A percentile compares a stretch with the other conserved stretches of the same genome.
Conservation (phyloP, 1,284 basidiomycete genomes). For the Heliocybe sulcata region DNA sequence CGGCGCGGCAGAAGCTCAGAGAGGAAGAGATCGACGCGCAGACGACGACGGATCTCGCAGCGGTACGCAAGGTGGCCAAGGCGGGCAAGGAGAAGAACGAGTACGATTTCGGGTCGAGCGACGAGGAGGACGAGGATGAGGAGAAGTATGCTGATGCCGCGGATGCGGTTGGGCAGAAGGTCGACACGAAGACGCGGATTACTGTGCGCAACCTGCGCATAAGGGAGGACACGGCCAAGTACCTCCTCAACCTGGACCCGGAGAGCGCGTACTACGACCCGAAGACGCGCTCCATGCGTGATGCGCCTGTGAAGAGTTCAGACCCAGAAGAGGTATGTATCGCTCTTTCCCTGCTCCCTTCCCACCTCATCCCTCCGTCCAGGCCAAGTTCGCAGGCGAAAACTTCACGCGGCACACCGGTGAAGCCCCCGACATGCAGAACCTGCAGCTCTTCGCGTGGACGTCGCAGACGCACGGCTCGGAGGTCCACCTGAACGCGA, state of each 20-base stretch:
- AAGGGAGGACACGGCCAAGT: conserved; percentile 98
- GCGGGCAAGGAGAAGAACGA: conserved; percentile 65
- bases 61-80: conserved; percentile 43
- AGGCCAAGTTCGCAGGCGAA: conserved; percentile 93
- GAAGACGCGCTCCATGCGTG: conserved; percentile 99
- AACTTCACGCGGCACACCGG: conserved; percentile 91
- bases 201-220: conserved; percentile 98
- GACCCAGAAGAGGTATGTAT: conserved; percentile 76
- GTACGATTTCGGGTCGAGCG: conserved; percentile 93
- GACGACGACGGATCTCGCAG: conserved; percentile 79
- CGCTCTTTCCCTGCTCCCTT: conserved; percentile 4
- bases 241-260: conserved; percentile 94
- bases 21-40: conserved; percentile 98
- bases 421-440: conserved; percentile 86
- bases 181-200: conserved; percentile 97
- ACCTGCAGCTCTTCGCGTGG: conserved; percentile 96
- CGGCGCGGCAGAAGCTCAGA: conserved; percentile 80
- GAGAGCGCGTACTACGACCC: conserved; percentile 98
- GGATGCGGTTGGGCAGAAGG: conserved; percentile 95
- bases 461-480: conserved; percentile 91
- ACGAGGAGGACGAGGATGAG: conserved; percentile 91
- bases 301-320: conserved; percentile 79
- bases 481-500: conserved; percentile 93
- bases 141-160: conserved; percentile 97
- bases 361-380: conserved; percentile 9